These are phyloP conservation scores for Wickerhamomyces hampshirensis DNA, from an alignment of 805 yeast genomes.

Conservation along the genomic window DNA sequence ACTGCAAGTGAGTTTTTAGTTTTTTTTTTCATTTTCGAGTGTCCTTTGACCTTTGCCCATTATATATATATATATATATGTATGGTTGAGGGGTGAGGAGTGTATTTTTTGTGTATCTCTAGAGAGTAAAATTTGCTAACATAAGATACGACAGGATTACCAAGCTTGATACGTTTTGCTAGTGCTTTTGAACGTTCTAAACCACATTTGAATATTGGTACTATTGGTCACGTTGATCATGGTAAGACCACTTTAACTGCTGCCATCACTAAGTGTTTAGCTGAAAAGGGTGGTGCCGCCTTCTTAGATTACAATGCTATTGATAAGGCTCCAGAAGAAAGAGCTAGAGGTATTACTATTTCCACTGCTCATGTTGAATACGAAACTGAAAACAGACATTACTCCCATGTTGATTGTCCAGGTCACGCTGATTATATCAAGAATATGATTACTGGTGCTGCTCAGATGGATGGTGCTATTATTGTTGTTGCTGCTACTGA, in stretches of 20 bases:
- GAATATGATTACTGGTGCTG: constrained; percentile 99
- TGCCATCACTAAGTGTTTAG: constrained; percentile 92
- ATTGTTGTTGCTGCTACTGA: constrained; percentile 99
- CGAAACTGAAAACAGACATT: constrained; percentile 91
- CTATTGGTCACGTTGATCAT: constrained; percentile 98
- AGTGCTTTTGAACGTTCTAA: constrained; percentile 88
- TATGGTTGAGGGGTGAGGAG: too few species aligned
- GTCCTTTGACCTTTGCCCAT: too few species aligned
- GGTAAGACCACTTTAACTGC: constrained; percentile 98
- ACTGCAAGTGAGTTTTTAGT: background rate
- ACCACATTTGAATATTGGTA: constrained; percentile 96
- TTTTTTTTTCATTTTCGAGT: background rate
- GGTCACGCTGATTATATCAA: constrained; percentile 99
- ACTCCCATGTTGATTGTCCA: constrained; percentile 97
- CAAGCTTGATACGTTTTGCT: constrained; percentile 39
- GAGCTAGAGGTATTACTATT: constrained; percentile 98
- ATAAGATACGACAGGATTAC: too few species aligned
- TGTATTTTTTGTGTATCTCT: too few species aligned
- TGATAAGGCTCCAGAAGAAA: constrained; percentile 98
- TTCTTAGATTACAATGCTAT: constrained; percentile 91
- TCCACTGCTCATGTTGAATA: constrained; percentile 98
- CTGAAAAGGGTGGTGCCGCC: constrained; percentile 85
- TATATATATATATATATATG: too few species aligned
- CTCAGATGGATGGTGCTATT: constrained; percentile 99
- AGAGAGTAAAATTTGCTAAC: too few species aligned